Base-by-base conservation (phyloP, 1,139 yeast species). In the Candida sp. region DNA sequence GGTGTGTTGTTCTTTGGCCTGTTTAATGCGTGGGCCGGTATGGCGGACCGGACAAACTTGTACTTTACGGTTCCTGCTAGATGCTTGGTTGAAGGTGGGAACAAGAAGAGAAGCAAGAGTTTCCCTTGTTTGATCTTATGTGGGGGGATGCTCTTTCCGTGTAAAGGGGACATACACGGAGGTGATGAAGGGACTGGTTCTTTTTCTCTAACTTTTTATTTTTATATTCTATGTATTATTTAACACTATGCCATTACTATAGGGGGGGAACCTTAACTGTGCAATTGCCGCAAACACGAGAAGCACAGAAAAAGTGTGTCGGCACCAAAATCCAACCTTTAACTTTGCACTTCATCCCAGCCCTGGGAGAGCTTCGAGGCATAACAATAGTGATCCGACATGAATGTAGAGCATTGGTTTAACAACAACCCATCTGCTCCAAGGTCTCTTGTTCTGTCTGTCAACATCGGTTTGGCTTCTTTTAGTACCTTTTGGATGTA, bases 361-460 rank as follows among this genome's bases (percentile, higher is more conserved):
- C 37, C 35, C 42, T 28, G 35, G 6, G 40, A 17, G 11, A 50
- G 33, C 26, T 49, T 51, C 3, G 54, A 28, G 3, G 5, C 17
- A 9, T 53, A 44, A 47, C 63, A 60, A 49, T 60, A 60, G 6
- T 55, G 42, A 8, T 48, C 23, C 3, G 63, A 48, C 7, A 56
- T 43, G 6, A 48, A 47, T 6, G 58, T 54, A 8, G 62, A 51
- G 34, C 64, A 61, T 34, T 50, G 48, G 11, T 58, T 58, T 42
- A 60, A 49, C 12, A 52, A 32, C 41, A 44, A 46, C 45, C 56
- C 56, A 41, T 54, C 58, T 17, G 35, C 32, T 4, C 12, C 33
- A 7, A 33, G 26, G 23, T 46, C 37, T 5, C 23, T 32, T 17
- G 41, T 22, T 4, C 39, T 42, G 11, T 35, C 31, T 7, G 3